Evolutionary conservation across 495 filamentous ascomycete species (phyloP), one percentile per base, ranked within the genome.

Genomic region (Bombardia bombarda): DNA sequence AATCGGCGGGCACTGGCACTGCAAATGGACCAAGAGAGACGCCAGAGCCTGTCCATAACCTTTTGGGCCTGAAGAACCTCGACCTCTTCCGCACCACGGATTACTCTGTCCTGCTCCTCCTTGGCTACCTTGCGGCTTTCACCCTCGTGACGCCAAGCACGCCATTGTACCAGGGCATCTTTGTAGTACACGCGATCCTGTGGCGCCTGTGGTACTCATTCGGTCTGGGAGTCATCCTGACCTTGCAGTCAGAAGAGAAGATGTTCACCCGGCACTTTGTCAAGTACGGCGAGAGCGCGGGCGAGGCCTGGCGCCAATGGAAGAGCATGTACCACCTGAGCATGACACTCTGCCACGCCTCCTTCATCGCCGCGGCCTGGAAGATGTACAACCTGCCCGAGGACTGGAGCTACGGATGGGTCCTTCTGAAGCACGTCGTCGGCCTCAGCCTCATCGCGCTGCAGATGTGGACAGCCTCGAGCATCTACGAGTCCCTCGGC

Each of bases 291-390:
- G 90, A 96, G 53, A 87, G 75, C 22, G 78, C 79, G 0, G 81
- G 84, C 36, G 92, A 96, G 65, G 90, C 90, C 2, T 98, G 93
- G 93, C 82, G 82, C 40, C 89, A 98, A 60, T 98, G 92, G 92
- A 97, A 96, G 65, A 86, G 88, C 32, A 80, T 90, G 44, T 96
- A 97, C 50, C 89, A 97, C 56, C 66, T 96, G 25, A 90, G 87
- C 61, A 86, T 90, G 74, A 77, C 77, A 21, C 78, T 96, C 75
- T 92, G 86, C 60, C 87, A 94, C 46, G 77, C 79, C 28, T 87
- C 83, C 46, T 96, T 97, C 65, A 73, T 93, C 43, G 86, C 85
- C 19, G 92, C 93, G 16, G 83, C 84, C 37, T 97, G 86, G 86
- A 98, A 98, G 70, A 85, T 95, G 85, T 97, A 98, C 57, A 75